A percentile compares a stretch with the other conserved stretches of the same genome.
Conservation (phyloP, 176 grass and related monocot genomes). For the Themeda triandra region DNA sequence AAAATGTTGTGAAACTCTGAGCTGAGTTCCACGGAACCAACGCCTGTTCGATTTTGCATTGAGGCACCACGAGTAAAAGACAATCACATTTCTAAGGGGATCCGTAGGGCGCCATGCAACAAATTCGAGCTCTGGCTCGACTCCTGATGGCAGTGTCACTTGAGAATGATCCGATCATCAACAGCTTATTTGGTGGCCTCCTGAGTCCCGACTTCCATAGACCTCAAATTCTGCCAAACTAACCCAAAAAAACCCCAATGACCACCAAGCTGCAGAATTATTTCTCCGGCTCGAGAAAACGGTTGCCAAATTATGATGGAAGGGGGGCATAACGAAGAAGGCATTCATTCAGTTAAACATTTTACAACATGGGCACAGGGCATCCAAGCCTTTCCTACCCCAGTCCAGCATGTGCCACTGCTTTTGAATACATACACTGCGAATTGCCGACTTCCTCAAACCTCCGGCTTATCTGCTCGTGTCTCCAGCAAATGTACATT, state of each 20-base stretch:
- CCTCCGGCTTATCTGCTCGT: slow-evolving; percentile 4
- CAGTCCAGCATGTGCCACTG: not conserved
- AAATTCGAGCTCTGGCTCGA: not conserved
- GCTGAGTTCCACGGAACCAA: no score
- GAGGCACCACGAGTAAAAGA: no score
- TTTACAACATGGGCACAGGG: not conserved
- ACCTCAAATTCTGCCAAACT: not conserved
- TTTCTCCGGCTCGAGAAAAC: not conserved
- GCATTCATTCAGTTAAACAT: not conserved
- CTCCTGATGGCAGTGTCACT: not conserved
- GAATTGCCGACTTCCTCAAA: slow-evolving; percentile 4
- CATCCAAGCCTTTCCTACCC: not conserved
- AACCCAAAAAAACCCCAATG: not conserved
- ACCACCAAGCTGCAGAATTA: not conserved
- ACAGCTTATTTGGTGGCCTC: not conserved
- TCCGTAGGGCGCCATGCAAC: not conserved
- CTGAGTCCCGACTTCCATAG: not conserved
- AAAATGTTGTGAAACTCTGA: no score
- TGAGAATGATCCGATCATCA: not conserved
- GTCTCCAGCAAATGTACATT: slow-evolving; percentile 26
- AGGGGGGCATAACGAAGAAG: not conserved
- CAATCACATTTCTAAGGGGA: no score
- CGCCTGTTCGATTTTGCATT: not conserved
- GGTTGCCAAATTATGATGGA: not conserved
- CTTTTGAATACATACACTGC: not conserved